Conservation (phyloP, 768 basidiomycete species). For the Boletellus sp. region DNA sequence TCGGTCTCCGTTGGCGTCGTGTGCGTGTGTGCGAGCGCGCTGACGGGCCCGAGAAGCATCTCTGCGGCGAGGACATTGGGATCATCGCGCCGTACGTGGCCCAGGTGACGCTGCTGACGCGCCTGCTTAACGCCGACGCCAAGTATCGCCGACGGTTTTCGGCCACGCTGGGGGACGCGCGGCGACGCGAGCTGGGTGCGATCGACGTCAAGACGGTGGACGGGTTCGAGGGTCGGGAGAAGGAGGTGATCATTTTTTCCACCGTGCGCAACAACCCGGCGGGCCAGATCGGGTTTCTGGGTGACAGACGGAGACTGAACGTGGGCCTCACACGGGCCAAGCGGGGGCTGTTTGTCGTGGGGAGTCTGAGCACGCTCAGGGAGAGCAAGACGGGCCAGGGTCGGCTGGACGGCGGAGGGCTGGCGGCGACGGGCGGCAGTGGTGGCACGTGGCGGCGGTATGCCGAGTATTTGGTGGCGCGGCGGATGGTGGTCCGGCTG, state of each 20-base stretch:
- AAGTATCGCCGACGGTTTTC: slow-evolving; percentile 53
- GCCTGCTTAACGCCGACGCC: slow-evolving; percentile 55
- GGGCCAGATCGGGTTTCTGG: slow-evolving; percentile 85
- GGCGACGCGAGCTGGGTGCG: slow-evolving; percentile 58
- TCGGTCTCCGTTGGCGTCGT: slow-evolving; percentile 33
- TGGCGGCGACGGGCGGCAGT: slow-evolving; percentile 13
- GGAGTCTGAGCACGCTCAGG: slow-evolving; percentile 63
- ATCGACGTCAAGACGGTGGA: slow-evolving; percentile 93
- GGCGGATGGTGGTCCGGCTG: slow-evolving; percentile 50
- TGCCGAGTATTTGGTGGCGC: slow-evolving; percentile 49
- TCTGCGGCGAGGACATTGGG: slow-evolving; percentile 77
- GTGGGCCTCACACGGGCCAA: slow-evolving; percentile 89
- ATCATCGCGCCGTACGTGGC: slow-evolving; percentile 91
- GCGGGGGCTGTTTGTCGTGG: slow-evolving; percentile 78
- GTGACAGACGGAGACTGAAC: slow-evolving; percentile 80
- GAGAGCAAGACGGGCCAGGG: slow-evolving; percentile 38
- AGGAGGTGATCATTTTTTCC: slow-evolving; percentile 88
- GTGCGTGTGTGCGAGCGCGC: neutral
- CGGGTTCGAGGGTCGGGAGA: slow-evolving; percentile 92
- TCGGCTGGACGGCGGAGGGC: slow-evolving; percentile 8
- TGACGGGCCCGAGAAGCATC: slow-evolving; percentile 39
- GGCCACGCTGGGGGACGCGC: slow-evolving; percentile 57
- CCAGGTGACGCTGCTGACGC: slow-evolving; percentile 74
- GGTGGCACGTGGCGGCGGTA: slow-evolving; percentile 60
- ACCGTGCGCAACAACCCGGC: slow-evolving; percentile 79